These are phyloP conservation scores for Triticum dicoccoides DNA, from an alignment of 176 grass and related monocot genomes.

Conservation along the genomic window DNA sequence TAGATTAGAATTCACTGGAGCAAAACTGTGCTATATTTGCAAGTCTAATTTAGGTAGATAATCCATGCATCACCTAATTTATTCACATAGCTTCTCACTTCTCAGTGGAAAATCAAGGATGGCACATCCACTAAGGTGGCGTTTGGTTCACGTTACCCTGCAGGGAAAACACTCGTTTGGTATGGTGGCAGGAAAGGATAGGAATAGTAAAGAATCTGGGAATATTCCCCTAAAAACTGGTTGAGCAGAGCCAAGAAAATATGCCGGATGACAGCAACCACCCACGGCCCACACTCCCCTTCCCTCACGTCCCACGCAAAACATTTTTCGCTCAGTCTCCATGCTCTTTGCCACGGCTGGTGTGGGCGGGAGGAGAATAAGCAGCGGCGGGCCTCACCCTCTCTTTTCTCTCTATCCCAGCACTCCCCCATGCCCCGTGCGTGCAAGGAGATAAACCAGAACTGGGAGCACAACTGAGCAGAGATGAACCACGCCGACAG, in stretches of 20 bases:
- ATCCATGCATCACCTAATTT: constrained; percentile 8
- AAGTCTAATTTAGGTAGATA: constrained; percentile 12
- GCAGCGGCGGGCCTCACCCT: neutral
- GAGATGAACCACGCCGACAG: neutral
- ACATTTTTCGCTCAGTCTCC: neutral
- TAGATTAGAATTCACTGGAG: neutral
- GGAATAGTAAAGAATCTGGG: neutral
- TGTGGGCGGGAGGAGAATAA: neutral
- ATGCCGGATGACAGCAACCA: neutral
- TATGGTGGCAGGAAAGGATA: neutral
- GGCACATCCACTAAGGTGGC: neutral
- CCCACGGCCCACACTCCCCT: neutral
- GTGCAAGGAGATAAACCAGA: neutral
- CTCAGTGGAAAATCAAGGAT: neutral
- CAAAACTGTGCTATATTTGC: neutral
- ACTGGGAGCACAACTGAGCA: neutral
- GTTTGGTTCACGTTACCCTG: neutral
- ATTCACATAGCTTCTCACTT: constrained; percentile 21
- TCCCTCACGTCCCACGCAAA: neutral
- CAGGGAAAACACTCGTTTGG: neutral
- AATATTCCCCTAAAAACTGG: neutral
- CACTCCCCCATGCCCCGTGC: neutral
- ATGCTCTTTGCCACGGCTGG: neutral
- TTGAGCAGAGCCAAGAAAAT: neutral
- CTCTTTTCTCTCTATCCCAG: neutral